Conservation (phyloP, 495 filamentous ascomycete species). For the Hypoxylon trugodes region DNA sequence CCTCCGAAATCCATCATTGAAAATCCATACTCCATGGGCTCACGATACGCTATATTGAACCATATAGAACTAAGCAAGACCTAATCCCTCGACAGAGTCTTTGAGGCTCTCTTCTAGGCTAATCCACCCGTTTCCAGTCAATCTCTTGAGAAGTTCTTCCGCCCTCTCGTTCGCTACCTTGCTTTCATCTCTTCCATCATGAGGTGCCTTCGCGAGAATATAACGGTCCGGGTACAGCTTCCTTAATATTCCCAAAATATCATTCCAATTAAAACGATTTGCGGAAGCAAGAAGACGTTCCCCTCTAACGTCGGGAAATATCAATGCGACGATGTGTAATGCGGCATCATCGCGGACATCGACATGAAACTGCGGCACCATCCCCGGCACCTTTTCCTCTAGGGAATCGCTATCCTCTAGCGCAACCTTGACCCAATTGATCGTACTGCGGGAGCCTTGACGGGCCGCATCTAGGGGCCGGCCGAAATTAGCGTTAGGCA, state of each 20-base stretch:
- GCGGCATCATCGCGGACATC: constrained; percentile 29
- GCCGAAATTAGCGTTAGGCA: constrained; percentile 29
- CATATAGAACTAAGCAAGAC: background rate
- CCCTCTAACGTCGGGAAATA: constrained; percentile 23
- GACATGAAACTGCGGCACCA: constrained; percentile 23
- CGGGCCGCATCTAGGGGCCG: constrained; percentile 6
- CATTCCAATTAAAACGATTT: constrained; percentile 22
- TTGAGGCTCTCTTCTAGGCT: constrained; percentile 25
- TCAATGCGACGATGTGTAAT: constrained; percentile 30
- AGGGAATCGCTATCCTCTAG: constrained; percentile 6
- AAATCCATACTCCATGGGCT: background rate
- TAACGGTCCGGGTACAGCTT: constrained; percentile 16
- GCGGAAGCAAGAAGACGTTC: constrained; percentile 31
- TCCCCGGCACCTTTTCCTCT: background rate
- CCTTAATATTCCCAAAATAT: constrained; percentile 11
- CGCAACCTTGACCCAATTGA: constrained; percentile 5
- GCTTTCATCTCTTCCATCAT: constrained; percentile 18
- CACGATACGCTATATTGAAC: background rate
- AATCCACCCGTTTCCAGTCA: constrained; percentile 29
- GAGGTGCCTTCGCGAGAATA: constrained; percentile 6
- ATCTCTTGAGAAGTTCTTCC: constrained; percentile 32
- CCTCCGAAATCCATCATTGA: background rate
- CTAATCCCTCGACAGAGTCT: background rate
- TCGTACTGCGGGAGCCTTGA: constrained; percentile 26
- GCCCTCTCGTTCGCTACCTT: constrained; percentile 33